Conservation (phyloP, 345 rosid species). For the Eucalyptus decipiens region DNA sequence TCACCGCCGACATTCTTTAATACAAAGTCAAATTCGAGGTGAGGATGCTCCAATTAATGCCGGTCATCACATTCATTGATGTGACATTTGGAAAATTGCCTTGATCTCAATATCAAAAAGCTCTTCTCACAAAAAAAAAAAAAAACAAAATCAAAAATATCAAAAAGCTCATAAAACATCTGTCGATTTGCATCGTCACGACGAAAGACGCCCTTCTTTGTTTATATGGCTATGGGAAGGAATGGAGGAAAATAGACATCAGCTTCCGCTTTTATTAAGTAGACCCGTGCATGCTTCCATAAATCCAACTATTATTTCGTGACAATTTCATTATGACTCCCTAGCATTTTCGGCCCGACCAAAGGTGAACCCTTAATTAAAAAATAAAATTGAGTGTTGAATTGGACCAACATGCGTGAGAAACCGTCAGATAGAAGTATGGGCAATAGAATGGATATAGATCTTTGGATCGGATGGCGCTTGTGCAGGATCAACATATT, state of each 20-base stretch:
- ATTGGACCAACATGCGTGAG: not conserved
- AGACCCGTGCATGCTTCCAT: not conserved
- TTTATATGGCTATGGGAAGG: not conserved
- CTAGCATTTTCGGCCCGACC: not conserved
- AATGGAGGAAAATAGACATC: not conserved
- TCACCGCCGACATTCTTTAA: too few relatives aligned
- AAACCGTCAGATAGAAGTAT: rapidly evolving
- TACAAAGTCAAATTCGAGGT: not conserved
- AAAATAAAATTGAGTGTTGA: not conserved
- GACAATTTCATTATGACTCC: not conserved
- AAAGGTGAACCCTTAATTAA: not conserved
- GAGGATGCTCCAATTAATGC: not conserved
- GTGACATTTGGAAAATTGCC: not conserved
- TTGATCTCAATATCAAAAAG: not conserved
- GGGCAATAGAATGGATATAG: not conserved
- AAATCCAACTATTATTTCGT: not conserved
- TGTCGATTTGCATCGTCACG: not conserved
- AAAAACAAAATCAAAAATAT: too few relatives aligned
- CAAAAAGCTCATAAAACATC: not conserved
- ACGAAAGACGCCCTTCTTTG: not conserved
- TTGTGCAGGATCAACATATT: not conserved
- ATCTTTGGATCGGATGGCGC: rapidly evolving
- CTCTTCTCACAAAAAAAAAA: not conserved
- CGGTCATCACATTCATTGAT: not conserved
- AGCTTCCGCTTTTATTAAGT: not conserved